A percentile compares a stretch with the other conserved stretches of the same genome.
These are phyloP conservation scores for Fagopyrum homotropicum DNA, from an alignment of 148 eudicot genomes.

Conservation along the genomic window DNA sequence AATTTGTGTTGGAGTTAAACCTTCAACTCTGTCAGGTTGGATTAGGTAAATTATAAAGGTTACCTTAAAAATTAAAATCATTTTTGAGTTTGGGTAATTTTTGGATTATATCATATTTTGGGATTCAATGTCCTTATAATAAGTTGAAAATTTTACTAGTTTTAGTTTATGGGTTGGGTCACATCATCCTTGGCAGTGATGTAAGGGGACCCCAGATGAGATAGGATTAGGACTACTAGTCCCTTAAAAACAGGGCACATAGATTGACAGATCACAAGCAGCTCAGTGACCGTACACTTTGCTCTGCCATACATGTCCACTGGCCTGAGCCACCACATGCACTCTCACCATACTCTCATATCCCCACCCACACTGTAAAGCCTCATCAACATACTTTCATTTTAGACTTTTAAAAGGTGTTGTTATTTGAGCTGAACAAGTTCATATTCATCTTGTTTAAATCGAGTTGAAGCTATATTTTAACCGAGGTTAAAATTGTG, in stretches of 20 bases:
- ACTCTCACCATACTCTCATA: not conserved
- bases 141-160: too few species aligned
- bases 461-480: too few species aligned
- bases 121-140: too few species aligned
- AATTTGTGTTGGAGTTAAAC: not conserved
- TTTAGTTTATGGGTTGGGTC: not conserved
- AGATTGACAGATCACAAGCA: constrained; percentile 2
- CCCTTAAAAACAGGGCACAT: constrained; percentile 7
- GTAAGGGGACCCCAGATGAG: not conserved
- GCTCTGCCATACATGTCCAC: constrained; percentile 1
- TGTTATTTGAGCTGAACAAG: too few species aligned
- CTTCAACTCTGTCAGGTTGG: not conserved
- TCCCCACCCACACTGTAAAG: not conserved
- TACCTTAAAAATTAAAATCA: not conserved
- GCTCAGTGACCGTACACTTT: not conserved
- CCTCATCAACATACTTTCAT: not conserved
- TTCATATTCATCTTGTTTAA: too few species aligned
- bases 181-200: not conserved
- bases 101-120: too few species aligned
- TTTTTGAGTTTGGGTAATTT: not conserved
- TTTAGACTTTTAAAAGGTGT: not conserved
- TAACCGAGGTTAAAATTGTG: too few species aligned
- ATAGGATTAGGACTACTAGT: not conserved
- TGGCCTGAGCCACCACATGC: constrained; percentile 1
- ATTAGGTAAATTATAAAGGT: not conserved